A percentile compares a stretch with the other conserved stretches of the same genome.
Conservation (phyloP, 2,329 filamentous ascomycete species). For the Acarospora socialis region DNA sequence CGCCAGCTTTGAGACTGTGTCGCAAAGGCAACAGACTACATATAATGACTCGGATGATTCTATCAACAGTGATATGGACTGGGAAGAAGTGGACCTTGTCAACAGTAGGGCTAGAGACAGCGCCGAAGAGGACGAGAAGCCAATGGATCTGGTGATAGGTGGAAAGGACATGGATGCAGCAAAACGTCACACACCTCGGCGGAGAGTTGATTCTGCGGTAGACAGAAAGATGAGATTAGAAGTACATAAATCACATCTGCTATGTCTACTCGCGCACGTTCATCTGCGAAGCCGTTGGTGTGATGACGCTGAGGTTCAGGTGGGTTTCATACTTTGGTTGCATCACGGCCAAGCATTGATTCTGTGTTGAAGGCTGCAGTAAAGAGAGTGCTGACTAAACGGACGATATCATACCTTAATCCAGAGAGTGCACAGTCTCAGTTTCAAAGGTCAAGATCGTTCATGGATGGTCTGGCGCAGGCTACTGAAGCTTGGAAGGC, state of each 20-base stretch:
- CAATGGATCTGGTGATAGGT: slow-evolving; percentile 5
- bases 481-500: slow-evolving; percentile 51
- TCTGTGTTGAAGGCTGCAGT: slow-evolving; percentile 27
- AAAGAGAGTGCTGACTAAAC: slow-evolving; percentile 49
- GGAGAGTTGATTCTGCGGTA: slow-evolving; percentile 23
- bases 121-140: slow-evolving; percentile 16
- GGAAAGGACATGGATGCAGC: no score
- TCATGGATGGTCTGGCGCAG: slow-evolving; percentile 65
- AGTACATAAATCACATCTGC: slow-evolving; percentile 73
- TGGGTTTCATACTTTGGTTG: slow-evolving; percentile 14
- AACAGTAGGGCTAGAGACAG: slow-evolving; percentile 22
- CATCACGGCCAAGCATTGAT: slow-evolving; percentile 11
- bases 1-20: slow-evolving; percentile 11
- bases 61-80: slow-evolving; percentile 43
- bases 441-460: slow-evolving; percentile 59
- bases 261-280: slow-evolving; percentile 69
- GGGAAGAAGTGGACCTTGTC: slow-evolving; percentile 38
- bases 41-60: slow-evolving; percentile 42
- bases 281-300: slow-evolving; percentile 77
- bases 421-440: slow-evolving; percentile 55
- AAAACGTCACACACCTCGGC: slow-evolving; percentile 2
- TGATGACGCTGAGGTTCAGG: slow-evolving; percentile 58
- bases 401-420: slow-evolving; percentile 52
- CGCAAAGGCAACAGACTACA: slow-evolving; percentile 22
- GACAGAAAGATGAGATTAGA: slow-evolving; percentile 52